Evolutionary conservation across 176 grass and related monocot genomes (phyloP), one percentile per base, ranked within the genome.

Genomic region (Oryza brachyantha): DNA sequence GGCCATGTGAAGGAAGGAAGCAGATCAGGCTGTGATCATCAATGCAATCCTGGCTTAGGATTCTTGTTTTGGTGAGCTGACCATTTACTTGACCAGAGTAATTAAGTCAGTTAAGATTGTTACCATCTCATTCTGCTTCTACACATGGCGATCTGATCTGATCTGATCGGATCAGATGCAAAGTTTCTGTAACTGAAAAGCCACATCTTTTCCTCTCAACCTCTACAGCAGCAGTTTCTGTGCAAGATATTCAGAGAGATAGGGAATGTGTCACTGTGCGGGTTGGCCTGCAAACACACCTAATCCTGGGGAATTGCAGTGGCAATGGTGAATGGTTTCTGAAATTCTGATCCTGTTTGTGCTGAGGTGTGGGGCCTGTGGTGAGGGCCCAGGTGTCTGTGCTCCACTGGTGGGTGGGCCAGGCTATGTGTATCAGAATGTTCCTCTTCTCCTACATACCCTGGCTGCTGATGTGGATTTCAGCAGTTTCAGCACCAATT

Each of bases 1-100:
- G 29, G 5, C 14, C 73, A 54, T 50, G 64, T 19, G 14, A 32
- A 28, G 26, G 32, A 9, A 64, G 48, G 64, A 43, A 69, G 3
- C 3, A 43, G 1, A 48, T 66, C 42, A 50, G 13, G 25, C 8
- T 22, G 32, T 3, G 21, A 41, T 19, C 54, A 75, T 75, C 50
- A 48, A 39, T 66, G 43, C 46, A 11, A 7, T 29, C 31, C 19
- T 69, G 77, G 26, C 68, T 35, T 50, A 26, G 37, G 57, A 36
- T 62, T 35, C 79, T 26, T 37, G 68, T n/a, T 65, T 64, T 35
- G 79, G 55, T 62, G 79, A 81, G 61, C 29, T 3, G 36, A 36
- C 46, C 5, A 12, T 32, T 27, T 12, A 52, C 48, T 52, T 25
- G 50, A 21, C 27, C 41, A 52, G 1, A 19, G 52, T 24, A 57